phyloP scores from a whole-genome alignment of 306 rosid genomes.

The Lagenaria siceraria region DNA sequence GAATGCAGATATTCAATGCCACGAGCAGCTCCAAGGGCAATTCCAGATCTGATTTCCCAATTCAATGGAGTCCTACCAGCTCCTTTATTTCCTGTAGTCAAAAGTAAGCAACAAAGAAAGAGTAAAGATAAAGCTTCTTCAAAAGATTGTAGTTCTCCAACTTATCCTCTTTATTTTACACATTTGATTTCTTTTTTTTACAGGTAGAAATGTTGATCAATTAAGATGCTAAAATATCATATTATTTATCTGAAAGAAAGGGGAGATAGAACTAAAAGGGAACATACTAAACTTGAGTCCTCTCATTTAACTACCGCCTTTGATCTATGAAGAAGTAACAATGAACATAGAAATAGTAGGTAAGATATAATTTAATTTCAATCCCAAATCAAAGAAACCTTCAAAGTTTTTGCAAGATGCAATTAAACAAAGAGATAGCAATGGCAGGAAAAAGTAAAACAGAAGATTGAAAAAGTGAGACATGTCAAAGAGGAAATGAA shows the following conservation, averaged over 20 bases:
- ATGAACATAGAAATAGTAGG: neutral
- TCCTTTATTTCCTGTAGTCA: conserved; percentile 34
- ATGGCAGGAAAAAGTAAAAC: neutral
- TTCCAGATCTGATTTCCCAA: conserved; percentile 34
- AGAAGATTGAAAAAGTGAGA: neutral
- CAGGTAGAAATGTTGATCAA: neutral
- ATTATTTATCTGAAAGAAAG: neutral
- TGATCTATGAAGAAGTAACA: neutral
- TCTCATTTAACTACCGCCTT: neutral
- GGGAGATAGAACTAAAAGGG: neutral
- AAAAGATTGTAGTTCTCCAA: neutral
- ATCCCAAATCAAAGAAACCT: neutral
- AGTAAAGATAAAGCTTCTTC: conserved; percentile 3
- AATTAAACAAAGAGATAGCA: neutral
- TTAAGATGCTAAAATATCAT: neutral
- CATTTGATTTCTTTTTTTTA: neutral
- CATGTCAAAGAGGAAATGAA: neutral
- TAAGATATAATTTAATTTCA: neutral
- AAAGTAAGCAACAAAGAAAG: neutral
- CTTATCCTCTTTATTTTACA: neutral
- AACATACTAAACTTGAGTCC: neutral
- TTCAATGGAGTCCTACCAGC: conserved; percentile 41
- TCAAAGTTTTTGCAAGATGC: neutral
- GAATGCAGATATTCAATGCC: conserved; percentile 35
- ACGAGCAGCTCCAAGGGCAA: conserved; percentile 37